These are phyloP conservation scores for Lachancea sp. DNA, from an alignment of 805 yeast species.

Conservation along the genomic window DNA sequence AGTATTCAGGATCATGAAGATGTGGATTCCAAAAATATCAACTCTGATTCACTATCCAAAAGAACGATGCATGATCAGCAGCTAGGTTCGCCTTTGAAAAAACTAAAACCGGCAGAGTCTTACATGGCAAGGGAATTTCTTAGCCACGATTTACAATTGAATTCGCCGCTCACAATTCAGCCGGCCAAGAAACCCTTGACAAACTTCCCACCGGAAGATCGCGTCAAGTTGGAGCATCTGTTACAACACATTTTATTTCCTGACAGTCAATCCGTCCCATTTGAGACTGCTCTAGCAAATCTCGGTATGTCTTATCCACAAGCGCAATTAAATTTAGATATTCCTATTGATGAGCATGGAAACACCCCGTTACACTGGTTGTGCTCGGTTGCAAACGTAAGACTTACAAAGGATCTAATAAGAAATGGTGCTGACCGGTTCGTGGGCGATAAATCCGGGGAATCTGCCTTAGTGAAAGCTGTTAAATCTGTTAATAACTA, in stretches of 20 bases:
- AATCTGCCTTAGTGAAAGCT: constrained; percentile 78
- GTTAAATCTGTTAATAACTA: constrained; percentile 68
- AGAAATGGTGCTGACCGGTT: constrained; percentile 56
- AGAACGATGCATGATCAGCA: constrained; percentile 1
- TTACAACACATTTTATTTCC: constrained; percentile 29
- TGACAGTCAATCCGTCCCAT: constrained; percentile 16
- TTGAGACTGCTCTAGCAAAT: constrained; percentile 22
- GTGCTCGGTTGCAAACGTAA: constrained; percentile 75
- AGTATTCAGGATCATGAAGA: neutral
- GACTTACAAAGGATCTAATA: constrained; percentile 64
- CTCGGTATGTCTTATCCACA: constrained; percentile 23
- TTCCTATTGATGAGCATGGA: constrained; percentile 88
- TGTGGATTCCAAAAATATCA: too few relatives aligned
- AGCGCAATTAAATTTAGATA: constrained; percentile 51
- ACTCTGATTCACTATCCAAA: neutral
- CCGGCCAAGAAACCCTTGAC: constrained; percentile 9
- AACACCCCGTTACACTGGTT: constrained; percentile 96
- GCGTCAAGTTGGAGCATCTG: constrained; percentile 27
- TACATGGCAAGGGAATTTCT: constrained; percentile 1
- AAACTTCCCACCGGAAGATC: constrained; percentile 14
- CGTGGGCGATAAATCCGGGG: constrained; percentile 75
- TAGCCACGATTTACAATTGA: constrained; percentile 8
- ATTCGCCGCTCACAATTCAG: constrained; percentile 6
- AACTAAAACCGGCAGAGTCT: constrained; percentile 13
- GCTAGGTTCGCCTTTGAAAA: constrained; percentile 27